Percentiles rank a stretch among this genome's conserved stretches.
Evolutionary conservation across 1,284 basidiomycete species (phyloP).

Genomic region (Leccinum colubrinum): DNA sequence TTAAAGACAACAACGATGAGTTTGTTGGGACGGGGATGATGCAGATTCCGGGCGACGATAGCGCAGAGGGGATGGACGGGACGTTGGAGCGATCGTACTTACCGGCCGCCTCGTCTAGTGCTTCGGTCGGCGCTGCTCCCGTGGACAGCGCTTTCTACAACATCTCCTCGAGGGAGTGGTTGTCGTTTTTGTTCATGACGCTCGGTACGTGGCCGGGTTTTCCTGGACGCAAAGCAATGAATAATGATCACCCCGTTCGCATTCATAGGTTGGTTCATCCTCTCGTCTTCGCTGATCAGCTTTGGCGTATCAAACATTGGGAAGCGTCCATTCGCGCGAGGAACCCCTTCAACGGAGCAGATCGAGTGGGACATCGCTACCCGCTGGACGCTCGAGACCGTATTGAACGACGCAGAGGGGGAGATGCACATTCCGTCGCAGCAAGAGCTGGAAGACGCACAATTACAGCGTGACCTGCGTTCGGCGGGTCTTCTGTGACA

Average conservation of each 20-base stretch:
- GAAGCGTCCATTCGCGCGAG: conserved; percentile 56
- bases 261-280: conserved; percentile 78
- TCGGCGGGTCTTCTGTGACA: conserved; percentile 53
- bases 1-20: conserved; percentile 22
- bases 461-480: conserved; percentile 49
- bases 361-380: conserved; percentile 45
- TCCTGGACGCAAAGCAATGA: not conserved
- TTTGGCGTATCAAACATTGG: conserved; percentile 87
- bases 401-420: conserved; percentile 34
- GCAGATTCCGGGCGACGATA: conserved; percentile 10
- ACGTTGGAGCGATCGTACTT: conserved; percentile 14
- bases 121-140: conserved; percentile 4
- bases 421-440: conserved; percentile 31
- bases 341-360: conserved; percentile 41
- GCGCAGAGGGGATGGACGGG: not conserved
- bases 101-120: conserved; percentile 12
- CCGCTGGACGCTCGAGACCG: conserved; percentile 45
- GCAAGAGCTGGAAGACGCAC: conserved; percentile 40
- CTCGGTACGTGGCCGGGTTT: conserved; percentile 49
- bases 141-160: conserved; percentile 21
- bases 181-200: conserved; percentile 90
- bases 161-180: conserved; percentile 67
- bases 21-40: conserved; percentile 14
- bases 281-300: conserved; percentile 75
- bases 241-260: not conserved